These are phyloP conservation scores for Aspergillus bridgeri DNA, from an alignment of 495 filamentous ascomycete genomes.

Conservation along the genomic window DNA sequence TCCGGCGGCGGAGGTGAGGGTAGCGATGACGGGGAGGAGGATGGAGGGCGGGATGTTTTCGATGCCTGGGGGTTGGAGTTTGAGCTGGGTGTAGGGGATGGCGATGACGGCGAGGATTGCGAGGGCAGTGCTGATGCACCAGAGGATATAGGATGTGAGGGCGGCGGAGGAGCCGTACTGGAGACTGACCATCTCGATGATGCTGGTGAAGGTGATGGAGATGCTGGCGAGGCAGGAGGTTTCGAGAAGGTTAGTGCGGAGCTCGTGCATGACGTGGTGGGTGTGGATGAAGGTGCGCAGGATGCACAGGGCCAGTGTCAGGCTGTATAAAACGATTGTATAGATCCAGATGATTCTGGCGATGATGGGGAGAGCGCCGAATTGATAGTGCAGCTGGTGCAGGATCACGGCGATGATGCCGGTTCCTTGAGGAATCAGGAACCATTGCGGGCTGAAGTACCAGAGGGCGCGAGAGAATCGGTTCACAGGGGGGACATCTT, in stretches of 20 bases:
- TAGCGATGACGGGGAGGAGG: conserved; percentile 28
- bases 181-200: conserved; percentile 24
- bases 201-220: conserved; percentile 28
- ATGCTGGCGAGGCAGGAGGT: conserved; percentile 32
- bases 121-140: conserved; percentile 28
- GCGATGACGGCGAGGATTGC: conserved; percentile 19
- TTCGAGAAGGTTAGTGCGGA: conserved; percentile 23
- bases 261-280: conserved; percentile 21
- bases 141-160: conserved; percentile 27
- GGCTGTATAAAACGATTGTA: conserved; percentile 21
- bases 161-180: conserved; percentile 19
- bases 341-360: conserved; percentile 35
- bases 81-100: conserved; percentile 28
- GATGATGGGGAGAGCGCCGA: conserved; percentile 24
- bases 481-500: conserved; percentile 5
- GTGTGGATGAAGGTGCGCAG: conserved; percentile 26
- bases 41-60: conserved; percentile 17
- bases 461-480: conserved; percentile 23
- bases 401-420: conserved; percentile 27
- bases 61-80: conserved; percentile 26
- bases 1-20: conserved; percentile 29
- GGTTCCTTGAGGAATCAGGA: conserved; percentile 33
- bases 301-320: conserved; percentile 23
- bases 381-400: conserved; percentile 31
- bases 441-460: conserved; percentile 31